Percentiles rank a stretch among this genome's conserved stretches.
phyloP scores from a whole-genome alignment of 176 grass and related monocot species.

The Oryza glumipatula region DNA sequence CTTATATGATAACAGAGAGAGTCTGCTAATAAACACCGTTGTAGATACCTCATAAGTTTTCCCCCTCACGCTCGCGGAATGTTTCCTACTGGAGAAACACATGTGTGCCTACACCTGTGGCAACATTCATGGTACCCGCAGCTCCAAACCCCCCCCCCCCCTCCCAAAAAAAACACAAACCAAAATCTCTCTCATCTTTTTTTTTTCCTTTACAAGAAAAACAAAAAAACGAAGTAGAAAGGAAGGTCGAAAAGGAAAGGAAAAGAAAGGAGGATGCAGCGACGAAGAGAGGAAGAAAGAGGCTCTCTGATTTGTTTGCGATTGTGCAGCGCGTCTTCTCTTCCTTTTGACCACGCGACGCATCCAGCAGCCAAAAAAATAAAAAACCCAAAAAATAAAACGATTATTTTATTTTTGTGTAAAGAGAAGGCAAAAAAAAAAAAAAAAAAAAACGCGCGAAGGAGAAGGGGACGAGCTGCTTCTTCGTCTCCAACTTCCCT shows the following conservation, averaged over 20 bases:
- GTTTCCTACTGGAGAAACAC: slow-evolving; percentile 11
- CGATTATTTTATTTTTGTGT: not conserved
- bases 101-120: slow-evolving; percentile 22
- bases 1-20: too few species aligned
- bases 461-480: not conserved
- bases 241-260: not conserved
- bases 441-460: not conserved
- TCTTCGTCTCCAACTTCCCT: slow-evolving; percentile 54
- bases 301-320: slow-evolving; percentile 9
- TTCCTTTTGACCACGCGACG: slow-evolving; percentile 71
- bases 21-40: too few species aligned
- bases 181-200: not conserved
- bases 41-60: too few species aligned
- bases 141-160: not conserved
- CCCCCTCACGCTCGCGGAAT: not conserved
- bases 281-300: slow-evolving; percentile 48
- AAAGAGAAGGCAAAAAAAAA: too few species aligned
- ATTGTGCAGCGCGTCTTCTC: slow-evolving; percentile 17
- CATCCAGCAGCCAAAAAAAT: not conserved
- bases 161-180: not conserved
- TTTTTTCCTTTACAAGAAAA: not conserved
- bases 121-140: not conserved
- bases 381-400: not conserved
- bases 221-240: not conserved
- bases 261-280: not conserved